phyloP scores from a whole-genome alignment of 2,329 filamentous ascomycete genomes.

The Colletotrichum melonis region DNA sequence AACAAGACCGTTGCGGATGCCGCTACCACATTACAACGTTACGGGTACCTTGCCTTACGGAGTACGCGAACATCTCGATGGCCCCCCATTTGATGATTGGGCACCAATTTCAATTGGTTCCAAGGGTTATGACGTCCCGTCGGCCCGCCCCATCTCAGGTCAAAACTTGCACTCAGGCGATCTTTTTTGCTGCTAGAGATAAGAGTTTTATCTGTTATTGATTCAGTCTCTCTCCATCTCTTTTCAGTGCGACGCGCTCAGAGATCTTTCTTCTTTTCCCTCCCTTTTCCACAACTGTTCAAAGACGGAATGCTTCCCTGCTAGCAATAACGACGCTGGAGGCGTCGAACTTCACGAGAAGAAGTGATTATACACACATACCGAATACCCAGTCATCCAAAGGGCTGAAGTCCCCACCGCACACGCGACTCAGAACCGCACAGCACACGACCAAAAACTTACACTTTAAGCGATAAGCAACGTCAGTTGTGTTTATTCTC shows the following conservation, averaged over 20 bases:
- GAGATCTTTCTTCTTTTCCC: neutral
- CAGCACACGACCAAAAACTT: neutral
- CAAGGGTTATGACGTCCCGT: neutral
- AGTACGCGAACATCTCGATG: neutral
- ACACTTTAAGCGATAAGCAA: neutral
- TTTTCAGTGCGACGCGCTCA: neutral
- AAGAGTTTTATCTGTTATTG: neutral
- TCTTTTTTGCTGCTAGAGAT: neutral
- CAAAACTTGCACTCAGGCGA: neutral
- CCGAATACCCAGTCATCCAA: too few species aligned
- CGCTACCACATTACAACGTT: neutral
- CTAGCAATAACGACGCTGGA: slow-evolving; percentile 31
- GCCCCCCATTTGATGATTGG: neutral
- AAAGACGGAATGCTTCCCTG: slow-evolving; percentile 27
- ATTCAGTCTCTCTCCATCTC: neutral
- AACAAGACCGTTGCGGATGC: neutral
- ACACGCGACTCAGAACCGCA: neutral
- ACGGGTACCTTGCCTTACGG: neutral
- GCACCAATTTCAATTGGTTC: neutral
- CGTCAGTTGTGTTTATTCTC: neutral
- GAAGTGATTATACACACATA: slow-evolving; percentile 7
- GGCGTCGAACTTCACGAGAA: slow-evolving; percentile 28
- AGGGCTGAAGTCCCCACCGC: neutral
- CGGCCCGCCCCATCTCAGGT: slow-evolving; percentile 1
- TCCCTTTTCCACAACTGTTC: neutral